Evolutionary conservation across 106 monocot species (phyloP).

Genomic region (Xerophyta viscosa): DNA sequence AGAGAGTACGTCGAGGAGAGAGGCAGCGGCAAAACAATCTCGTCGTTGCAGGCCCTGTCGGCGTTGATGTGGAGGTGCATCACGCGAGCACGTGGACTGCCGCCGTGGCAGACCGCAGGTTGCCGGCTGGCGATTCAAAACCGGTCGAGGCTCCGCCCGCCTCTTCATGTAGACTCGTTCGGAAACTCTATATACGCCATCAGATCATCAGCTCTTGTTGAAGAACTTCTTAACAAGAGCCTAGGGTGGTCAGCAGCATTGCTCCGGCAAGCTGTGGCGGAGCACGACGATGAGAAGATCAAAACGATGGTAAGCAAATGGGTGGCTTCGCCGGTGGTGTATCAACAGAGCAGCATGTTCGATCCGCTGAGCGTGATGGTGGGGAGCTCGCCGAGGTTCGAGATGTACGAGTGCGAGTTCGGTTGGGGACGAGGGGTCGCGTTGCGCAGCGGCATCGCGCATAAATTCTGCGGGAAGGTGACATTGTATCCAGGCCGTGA

Average conservation of each 20-base stretch:
- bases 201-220: not conserved
- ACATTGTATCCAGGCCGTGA: conserved; percentile 39
- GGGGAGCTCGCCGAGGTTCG: conserved; percentile 48
- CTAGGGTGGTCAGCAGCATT: conserved; percentile 22
- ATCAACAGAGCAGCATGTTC: not conserved
- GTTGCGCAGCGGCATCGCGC: conserved; percentile 35
- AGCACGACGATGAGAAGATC: not conserved
- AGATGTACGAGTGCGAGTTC: too few species aligned
- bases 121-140: not conserved
- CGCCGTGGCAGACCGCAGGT: not conserved
- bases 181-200: conserved; percentile 11
- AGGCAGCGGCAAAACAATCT: not conserved
- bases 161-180: conserved; percentile 18
- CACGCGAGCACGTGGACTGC: not conserved
- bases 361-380: conserved; percentile 16
- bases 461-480: conserved; percentile 52
- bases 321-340: conserved; percentile 21
- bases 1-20: conserved; percentile 41
- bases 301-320: conserved; percentile 15
- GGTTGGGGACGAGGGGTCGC: conserved; percentile 44
- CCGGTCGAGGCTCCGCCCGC: conserved; percentile 3
- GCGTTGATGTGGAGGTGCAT: not conserved
- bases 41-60: conserved; percentile 8
- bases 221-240: conserved; percentile 12
- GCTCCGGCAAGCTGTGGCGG: not conserved